A percentile compares a stretch with the other conserved stretches of the same genome.
Conservation (phyloP, 108 stramenopile species). For the Chaetoceros muelleri region DNA sequence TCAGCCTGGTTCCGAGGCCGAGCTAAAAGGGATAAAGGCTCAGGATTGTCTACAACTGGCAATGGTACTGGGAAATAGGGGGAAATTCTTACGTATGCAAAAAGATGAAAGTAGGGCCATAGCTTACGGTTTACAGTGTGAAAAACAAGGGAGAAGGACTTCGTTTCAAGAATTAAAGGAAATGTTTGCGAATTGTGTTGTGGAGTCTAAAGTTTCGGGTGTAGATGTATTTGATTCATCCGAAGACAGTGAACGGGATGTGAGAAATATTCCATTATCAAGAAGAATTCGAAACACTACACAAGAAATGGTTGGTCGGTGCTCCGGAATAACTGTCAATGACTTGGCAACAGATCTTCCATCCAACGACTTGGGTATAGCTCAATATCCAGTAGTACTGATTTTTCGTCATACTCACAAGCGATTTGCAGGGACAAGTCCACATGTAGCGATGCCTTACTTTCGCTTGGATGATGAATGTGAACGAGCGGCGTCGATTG, state of each 20-base stretch:
- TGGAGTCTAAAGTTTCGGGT: conserved; percentile 13
- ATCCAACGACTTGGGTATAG: neutral
- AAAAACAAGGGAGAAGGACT: conserved; percentile 44
- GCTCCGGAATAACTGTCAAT: neutral
- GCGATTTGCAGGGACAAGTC: neutral
- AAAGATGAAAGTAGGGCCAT: conserved; percentile 2
- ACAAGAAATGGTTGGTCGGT: neutral
- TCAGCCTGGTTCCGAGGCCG: conserved; percentile 30
- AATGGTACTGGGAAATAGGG: conserved; percentile 28
- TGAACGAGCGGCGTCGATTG: conserved; percentile 55
- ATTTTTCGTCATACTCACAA: conserved; percentile 52
- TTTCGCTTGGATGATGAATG: conserved; percentile 87
- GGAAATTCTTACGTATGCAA: neutral
- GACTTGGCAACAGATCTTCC: neutral
- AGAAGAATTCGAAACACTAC: neutral
- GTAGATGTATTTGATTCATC: neutral
- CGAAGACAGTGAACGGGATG: neutral
- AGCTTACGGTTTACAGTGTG: conserved; percentile 2
- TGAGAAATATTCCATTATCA: neutral
- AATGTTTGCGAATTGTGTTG: conserved; percentile 26
- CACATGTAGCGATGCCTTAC: conserved; percentile 22
- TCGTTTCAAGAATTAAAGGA: conserved; percentile 50
- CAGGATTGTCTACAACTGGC: conserved; percentile 75
- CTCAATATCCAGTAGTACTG: conserved; percentile 39
- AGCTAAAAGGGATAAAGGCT: conserved; percentile 41